Evolutionary conservation across 2,329 filamentous ascomycete genomes (phyloP), one percentile per base, ranked within the genome.

Genomic region (Proliferodiscus dingleyae): DNA sequence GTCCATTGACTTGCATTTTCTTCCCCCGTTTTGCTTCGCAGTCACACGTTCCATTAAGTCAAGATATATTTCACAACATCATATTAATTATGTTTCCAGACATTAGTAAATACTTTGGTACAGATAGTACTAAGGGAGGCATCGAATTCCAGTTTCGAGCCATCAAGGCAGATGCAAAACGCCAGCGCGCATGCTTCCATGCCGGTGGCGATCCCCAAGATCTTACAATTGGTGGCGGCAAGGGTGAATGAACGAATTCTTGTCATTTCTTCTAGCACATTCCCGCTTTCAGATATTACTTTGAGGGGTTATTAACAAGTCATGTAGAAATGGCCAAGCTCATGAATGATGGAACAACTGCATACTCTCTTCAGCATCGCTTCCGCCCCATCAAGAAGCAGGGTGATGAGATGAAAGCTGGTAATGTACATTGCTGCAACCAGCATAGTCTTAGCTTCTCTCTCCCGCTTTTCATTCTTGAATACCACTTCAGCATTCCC

Each of bases 71-170:
- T 13, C n/a, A 26, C 19, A 16, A 24, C 10, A 15, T 15, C 11
- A 26, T 22, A 43, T 43, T 47, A 38, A 39, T 45, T 15, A 41
- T 52, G 9, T 39, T 52, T 32, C 29, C 34, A 82, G 78, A 79
- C 34, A 80, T 82, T 41, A 72, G 75, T 49, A 76, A 72, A 49
- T 74, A 75, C 62, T 82, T 78, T 52, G 78, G 78, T 21, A 45
- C n/a, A 1, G 76, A 78, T 46, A 78, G 74, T 3, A 83, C 78
- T 0, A 59, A 68, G 0, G 71, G 71, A 16, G 79, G 79, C 7
- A 71, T 82, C n/a, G 71, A 74, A 53, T 83, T 78, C 59, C 78
- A 81, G 56, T 80, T 83, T 56, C 72, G 78, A 1, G 50, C 60
- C 19, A 72, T 81, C 64, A 80, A 78, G 62, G 68, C 67, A 28